phyloP scores from a whole-genome alignment of 2,329 filamentous ascomycete species.

The Chaetomium globosum region DNA sequence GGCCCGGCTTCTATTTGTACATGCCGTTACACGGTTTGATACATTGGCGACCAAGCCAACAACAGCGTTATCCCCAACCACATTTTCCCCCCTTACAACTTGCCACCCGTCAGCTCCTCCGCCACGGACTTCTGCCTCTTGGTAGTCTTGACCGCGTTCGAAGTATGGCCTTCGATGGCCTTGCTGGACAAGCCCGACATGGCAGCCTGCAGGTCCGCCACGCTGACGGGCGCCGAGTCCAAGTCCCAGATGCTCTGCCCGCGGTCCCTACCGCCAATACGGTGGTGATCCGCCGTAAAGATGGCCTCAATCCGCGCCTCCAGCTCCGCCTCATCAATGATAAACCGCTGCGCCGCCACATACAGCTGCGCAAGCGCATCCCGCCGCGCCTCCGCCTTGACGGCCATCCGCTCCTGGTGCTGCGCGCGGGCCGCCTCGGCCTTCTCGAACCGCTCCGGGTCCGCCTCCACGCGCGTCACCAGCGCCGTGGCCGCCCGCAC shows the following conservation, averaged over 20 bases:
- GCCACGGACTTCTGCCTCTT: slow-evolving; percentile 57
- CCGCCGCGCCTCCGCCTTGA: slow-evolving; percentile 62
- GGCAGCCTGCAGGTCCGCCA: slow-evolving; percentile 50
- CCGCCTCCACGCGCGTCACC: slow-evolving; percentile 57
- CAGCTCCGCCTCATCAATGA: slow-evolving; percentile 78
- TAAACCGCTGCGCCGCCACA: slow-evolving; percentile 84
- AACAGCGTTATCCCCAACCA: not conserved
- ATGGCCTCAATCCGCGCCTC: slow-evolving; percentile 70
- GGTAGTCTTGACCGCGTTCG: slow-evolving; percentile 50
- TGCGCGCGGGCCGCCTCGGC: slow-evolving; percentile 49
- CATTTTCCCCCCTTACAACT: slow-evolving; percentile 47
- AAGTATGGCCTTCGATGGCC: slow-evolving; percentile 44
- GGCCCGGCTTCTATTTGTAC: slow-evolving; percentile 32
- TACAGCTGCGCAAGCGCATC: slow-evolving; percentile 85
- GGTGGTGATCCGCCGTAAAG: slow-evolving; percentile 62
- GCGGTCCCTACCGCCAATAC: slow-evolving; percentile 49
- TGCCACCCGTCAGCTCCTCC: slow-evolving; percentile 63
- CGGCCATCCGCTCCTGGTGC: slow-evolving; percentile 49
- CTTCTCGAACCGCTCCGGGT: slow-evolving; percentile 63
- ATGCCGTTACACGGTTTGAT: slow-evolving; percentile 27
- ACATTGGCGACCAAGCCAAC: slow-evolving; percentile 8
- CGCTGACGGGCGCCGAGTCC: slow-evolving; percentile 50
- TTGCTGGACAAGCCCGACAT: slow-evolving; percentile 41
- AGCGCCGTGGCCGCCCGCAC: slow-evolving; percentile 57
- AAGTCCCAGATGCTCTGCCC: slow-evolving; percentile 56